Evolutionary conservation across 108 stramenopile species (phyloP).

Genomic region (Craspedostauros australis): DNA sequence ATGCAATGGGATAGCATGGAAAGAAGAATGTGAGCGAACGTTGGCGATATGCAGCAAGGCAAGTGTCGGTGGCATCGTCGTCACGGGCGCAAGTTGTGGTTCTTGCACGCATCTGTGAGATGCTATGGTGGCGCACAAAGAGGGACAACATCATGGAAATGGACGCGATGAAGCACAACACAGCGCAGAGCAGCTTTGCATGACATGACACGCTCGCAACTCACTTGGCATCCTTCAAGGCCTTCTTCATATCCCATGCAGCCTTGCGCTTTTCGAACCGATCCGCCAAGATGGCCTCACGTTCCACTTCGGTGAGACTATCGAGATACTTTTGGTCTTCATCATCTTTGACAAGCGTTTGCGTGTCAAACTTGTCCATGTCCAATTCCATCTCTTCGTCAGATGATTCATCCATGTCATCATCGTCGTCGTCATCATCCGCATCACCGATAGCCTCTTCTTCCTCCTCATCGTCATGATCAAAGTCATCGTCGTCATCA

Average conservation of each 20-base stretch:
- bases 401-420: slow-evolving; percentile 35
- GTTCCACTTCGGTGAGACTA: slow-evolving; percentile 75
- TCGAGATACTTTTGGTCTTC: slow-evolving; percentile 79
- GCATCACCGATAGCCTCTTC: slow-evolving; percentile 24
- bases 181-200: neutral
- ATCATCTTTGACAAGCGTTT: slow-evolving; percentile 64
- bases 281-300: slow-evolving; percentile 82
- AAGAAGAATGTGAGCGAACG: too few relatives aligned
- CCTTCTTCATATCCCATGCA: slow-evolving; percentile 80
- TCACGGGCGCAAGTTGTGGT: too few relatives aligned
- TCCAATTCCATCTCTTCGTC: slow-evolving; percentile 74
- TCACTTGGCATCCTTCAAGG: slow-evolving; percentile 66
- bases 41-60: too few relatives aligned
- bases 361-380: slow-evolving; percentile 70
- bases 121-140: too few relatives aligned
- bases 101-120: too few relatives aligned
- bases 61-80: too few relatives aligned
- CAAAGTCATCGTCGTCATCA: slow-evolving; percentile 44
- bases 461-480: slow-evolving; percentile 39
- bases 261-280: slow-evolving; percentile 84
- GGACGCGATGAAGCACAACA: neutral
- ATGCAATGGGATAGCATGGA: too few relatives aligned
- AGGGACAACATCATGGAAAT: neutral
- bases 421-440: slow-evolving; percentile 34
- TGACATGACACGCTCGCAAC: slow-evolving; percentile 10